Base-by-base conservation (phyloP, 371 early-diverging fungal genomes). In the Apophysomyces variabilis region DNA sequence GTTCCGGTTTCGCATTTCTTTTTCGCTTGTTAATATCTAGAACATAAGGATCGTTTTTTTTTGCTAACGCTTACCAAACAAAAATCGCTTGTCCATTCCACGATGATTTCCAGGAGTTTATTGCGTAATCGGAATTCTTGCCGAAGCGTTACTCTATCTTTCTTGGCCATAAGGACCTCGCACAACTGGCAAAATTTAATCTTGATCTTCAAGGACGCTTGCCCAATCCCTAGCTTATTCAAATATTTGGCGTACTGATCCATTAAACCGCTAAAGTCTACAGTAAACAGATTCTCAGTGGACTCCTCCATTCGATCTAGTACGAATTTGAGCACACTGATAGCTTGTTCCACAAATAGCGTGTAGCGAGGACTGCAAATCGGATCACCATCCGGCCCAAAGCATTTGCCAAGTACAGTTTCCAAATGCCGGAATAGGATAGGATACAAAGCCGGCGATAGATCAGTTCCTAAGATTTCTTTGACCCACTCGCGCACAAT, bases 41-140 rank as follows among this genome's bases (percentile, higher is more conserved):
- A 50, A 0, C 18, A 5, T 50, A 3, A 5, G 3, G 18, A 21
- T 50, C 54, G 21, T 18, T 5, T 38, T 47, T 47, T 32, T 64
- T 62, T 45, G 12, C 14, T 13, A 38, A 35, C 3, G 36, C 35
- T 57, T 36, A 65, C 65, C 58, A 57, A 32, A 21, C 57, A 67
- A 63, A 86, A 89, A 71, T 92, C 93, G n/a, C 90, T 89, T 21
- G 91, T 92, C 96, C 95, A 96, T 66, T 91, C 91, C 45, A 90
- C 86, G 70, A 93, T 83, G 26, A 83, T 87, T 67, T 89, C 91
- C 26, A 95, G 79, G 62, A 95, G 65, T 60, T 87, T 87, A 67
- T 94, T 94, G 61, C 96, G 85, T 58, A 95, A 73, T 38, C 83
- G 85, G 68, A 95, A 92, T 57, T 95, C 95, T 62, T 93, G 92